Evolutionary conservation across 1,139 yeast genomes (phyloP).

Genomic region (Geotrichum histeridarum): DNA sequence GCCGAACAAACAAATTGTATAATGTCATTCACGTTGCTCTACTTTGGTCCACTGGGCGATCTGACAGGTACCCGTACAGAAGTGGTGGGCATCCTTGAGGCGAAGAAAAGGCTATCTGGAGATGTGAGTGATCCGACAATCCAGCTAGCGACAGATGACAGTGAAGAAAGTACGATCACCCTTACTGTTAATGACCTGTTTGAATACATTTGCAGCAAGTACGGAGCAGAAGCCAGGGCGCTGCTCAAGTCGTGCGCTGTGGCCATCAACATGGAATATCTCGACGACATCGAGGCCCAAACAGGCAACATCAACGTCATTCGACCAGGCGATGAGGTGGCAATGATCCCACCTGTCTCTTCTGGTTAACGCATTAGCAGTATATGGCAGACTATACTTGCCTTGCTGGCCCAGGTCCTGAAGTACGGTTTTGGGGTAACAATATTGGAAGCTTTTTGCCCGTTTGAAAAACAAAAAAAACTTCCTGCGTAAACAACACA

Average conservation of each 20-base stretch:
- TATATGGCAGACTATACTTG: neutral
- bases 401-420: neutral
- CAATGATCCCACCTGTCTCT: slow-evolving; percentile 41
- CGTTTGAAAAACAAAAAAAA: no score
- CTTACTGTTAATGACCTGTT: neutral
- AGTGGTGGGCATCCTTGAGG: neutral
- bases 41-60: slow-evolving; percentile 16
- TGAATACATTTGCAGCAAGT: neutral
- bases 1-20: neutral
- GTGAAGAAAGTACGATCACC: neutral
- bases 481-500: no score
- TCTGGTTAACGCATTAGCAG: slow-evolving; percentile 31
- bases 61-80: slow-evolving; percentile 7
- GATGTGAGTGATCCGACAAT: neutral
- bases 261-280: slow-evolving; percentile 36
- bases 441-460: neutral
- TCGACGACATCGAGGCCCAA: slow-evolving; percentile 22
- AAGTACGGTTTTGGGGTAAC: neutral
- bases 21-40: slow-evolving; percentile 10
- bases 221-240: neutral
- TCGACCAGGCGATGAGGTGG: slow-evolving; percentile 32
- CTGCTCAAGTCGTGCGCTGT: slow-evolving; percentile 34
- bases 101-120: neutral
- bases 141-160: neutral
- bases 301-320: slow-evolving; percentile 11